Evolutionary conservation across 116 monocot species (phyloP).

Genomic region (Posidonia oceanica): DNA sequence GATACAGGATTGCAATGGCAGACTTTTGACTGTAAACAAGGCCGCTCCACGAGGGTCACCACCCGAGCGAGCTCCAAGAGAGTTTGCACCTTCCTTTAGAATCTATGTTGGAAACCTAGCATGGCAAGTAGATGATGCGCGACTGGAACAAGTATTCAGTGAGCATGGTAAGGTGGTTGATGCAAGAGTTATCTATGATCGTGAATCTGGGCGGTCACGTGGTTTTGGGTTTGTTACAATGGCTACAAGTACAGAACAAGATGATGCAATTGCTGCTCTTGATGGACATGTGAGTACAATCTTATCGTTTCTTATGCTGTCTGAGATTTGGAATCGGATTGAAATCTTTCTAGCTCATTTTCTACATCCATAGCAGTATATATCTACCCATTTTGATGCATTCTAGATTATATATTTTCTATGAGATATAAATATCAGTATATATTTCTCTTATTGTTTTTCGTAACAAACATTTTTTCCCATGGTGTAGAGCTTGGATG

Average conservation of each 20-base stretch:
- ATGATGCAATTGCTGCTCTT: conserved; percentile 87
- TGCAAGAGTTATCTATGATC: conserved; percentile 65
- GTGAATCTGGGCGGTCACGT: conserved; percentile 76
- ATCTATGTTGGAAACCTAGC: conserved; percentile 88
- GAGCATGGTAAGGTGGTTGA: conserved; percentile 73
- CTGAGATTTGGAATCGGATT: neutral
- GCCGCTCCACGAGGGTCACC: conserved; percentile 67
- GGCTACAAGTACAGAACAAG: conserved; percentile 46
- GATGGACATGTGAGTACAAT: conserved; percentile 56
- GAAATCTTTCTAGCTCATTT: neutral
- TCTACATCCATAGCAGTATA: neutral
- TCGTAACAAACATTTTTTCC: neutral
- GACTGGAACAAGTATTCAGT: conserved; percentile 69
- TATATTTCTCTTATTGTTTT: too few species aligned
- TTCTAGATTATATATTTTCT: neutral
- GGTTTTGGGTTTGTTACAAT: conserved; percentile 88
- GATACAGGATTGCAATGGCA: conserved; percentile 24
- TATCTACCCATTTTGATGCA: neutral
- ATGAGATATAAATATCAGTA: neutral
- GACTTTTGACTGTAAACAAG: conserved; percentile 69
- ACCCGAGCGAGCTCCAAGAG: conserved; percentile 31
- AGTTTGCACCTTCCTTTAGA: conserved; percentile 35
- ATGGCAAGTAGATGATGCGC: conserved; percentile 71
- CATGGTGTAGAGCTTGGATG: conserved; percentile 46
- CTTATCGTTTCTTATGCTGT: neutral